Evolutionary conservation across 73 alveolate species (phyloP).

Genomic region (Vitrella brassicaformis): DNA sequence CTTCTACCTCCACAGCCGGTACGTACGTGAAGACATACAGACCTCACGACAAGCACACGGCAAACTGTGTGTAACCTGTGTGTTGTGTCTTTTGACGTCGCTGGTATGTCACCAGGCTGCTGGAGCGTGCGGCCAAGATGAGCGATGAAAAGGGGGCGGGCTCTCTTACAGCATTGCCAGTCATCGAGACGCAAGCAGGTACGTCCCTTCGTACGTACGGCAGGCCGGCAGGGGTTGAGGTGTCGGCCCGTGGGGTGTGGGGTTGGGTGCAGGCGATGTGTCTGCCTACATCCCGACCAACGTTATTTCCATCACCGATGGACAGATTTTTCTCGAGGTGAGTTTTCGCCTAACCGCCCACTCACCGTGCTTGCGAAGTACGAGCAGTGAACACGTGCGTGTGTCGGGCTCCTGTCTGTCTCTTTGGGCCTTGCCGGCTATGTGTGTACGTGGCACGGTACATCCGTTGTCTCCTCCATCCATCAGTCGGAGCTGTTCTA

Average conservation of each 20-base stretch:
- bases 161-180: conserved; percentile 90
- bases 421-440: no score
- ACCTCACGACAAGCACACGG: no score
- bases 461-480: neutral
- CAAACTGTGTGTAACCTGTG: no score
- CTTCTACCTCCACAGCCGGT: conserved; percentile 51
- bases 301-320: conserved; percentile 93
- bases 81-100: neutral
- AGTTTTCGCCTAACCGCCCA: no score
- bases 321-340: conserved; percentile 65
- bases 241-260: neutral
- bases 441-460: neutral
- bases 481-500: conserved; percentile 81
- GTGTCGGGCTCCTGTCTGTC: no score
- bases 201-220: no score
- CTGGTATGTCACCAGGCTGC: conserved; percentile 29
- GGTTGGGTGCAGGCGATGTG: conserved; percentile 67
- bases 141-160: conserved; percentile 72
- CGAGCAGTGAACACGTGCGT: no score
- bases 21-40: no score
- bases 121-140: conserved; percentile 94
- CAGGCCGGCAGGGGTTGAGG: no score
- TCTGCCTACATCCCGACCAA: conserved; percentile 94
- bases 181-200: conserved; percentile 85
- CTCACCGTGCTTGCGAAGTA: no score